phyloP scores from a whole-genome alignment of 768 basidiomycete species.

The Suillus fuscotomentosus region DNA sequence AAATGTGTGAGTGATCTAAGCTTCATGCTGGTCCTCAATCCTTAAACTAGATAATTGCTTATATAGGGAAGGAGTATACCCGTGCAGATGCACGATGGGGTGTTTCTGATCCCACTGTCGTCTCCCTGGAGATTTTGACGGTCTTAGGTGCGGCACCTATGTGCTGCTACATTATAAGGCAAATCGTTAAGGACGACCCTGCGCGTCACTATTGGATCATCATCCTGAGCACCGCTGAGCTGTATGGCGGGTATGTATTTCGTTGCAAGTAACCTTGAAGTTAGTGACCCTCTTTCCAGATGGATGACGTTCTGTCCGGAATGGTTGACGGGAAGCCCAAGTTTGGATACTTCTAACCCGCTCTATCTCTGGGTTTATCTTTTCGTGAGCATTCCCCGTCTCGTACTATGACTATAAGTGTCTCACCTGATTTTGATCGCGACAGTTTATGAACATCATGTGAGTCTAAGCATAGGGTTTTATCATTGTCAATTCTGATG shows the following conservation, averaged over 20 bases:
- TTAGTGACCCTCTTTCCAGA: slow-evolving; percentile 27
- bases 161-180: slow-evolving; percentile 68
- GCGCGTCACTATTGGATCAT: slow-evolving; percentile 68
- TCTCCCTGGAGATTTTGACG: slow-evolving; percentile 81
- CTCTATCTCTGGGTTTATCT: slow-evolving; percentile 82
- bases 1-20: slow-evolving; percentile 56
- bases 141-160: slow-evolving; percentile 73
- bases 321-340: slow-evolving; percentile 76
- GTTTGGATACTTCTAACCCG: slow-evolving; percentile 66
- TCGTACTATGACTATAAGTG: background rate
- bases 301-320: slow-evolving; percentile 92
- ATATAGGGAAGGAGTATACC: slow-evolving; percentile 77
- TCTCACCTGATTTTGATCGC: slow-evolving; percentile 1
- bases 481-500: background rate
- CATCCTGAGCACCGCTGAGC: slow-evolving; percentile 69
- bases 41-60: background rate
- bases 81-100: slow-evolving; percentile 84
- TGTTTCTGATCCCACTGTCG: slow-evolving; percentile 70
- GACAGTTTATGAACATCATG: slow-evolving; percentile 80
- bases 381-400: slow-evolving; percentile 46
- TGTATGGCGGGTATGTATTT: slow-evolving; percentile 68
- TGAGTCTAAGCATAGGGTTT: slow-evolving; percentile 33
- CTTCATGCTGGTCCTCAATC: background rate
- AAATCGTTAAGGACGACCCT: slow-evolving; percentile 62
- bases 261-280: background rate